Base-by-base conservation (phyloP, 176 grass and related monocot species). In the Oryza longistaminata region DNA sequence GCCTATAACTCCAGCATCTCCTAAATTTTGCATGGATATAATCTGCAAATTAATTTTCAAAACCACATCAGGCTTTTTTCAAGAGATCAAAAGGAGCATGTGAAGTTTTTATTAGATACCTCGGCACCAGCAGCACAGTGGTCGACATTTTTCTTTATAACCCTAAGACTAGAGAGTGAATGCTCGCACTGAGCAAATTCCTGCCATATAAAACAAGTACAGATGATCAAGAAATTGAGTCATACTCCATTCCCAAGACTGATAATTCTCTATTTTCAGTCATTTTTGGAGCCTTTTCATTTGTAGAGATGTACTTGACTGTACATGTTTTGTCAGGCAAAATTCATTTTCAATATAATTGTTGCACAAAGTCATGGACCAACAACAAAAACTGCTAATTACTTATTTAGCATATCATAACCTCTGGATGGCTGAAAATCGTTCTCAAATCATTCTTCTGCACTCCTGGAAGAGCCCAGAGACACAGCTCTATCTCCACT, bases 1-100 rank as follows among this genome's bases (percentile, higher is more conserved):
- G 10, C 83, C 87, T 84, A 94, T 91, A 53, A 90, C 92, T 76
- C 84, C 92, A n/a, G 89, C 81, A 82, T 89, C 89, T 66, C 35
- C 87, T 61, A 91, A 76, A 73, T 78, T 73, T 60, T 91, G 83
- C 35, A 65, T 49, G 52, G 89, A 77, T 84, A 94, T 82, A 15
- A 89, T 78, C 89, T 94, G 43, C 17, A 83, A 71, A 68, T 85
- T 21, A 3, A 13, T 40, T 64, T 17, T 25, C 12, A 65, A 74
- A 45, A 55, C 68, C 49, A 76, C 16, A 45, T 70, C 16, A 14
- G 16, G 25, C 10, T 58, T 60, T 39, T 73, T 33, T 10, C 52
- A 49, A 49, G 4, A 78, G 42, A 73, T 26, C 6, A 52, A 44
- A 44, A 65, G 48, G 68, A 86, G 50, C 39, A 40, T 64, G 12